These are phyloP conservation scores for Boeremia exigua DNA, from an alignment of 2,329 filamentous ascomycete species.

Conservation along the genomic window DNA sequence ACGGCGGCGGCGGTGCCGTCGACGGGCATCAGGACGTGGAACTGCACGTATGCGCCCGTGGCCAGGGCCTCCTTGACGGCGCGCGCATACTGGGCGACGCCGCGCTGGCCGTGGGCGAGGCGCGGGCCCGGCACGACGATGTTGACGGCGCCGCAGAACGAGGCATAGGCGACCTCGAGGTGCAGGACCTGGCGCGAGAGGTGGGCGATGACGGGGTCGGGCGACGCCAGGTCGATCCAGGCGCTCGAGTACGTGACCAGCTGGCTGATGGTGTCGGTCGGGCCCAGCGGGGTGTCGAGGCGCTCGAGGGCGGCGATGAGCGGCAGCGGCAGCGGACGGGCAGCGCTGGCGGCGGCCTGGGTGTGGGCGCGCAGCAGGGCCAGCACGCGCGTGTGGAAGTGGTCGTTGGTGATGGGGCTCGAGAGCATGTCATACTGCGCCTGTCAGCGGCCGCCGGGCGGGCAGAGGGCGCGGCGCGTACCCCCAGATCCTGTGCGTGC, in stretches of 20 bases:
- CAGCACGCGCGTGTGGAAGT: constrained; percentile 74
- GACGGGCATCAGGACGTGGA: constrained; percentile 85
- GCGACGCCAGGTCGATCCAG: constrained; percentile 89
- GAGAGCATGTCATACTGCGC: constrained; percentile 80
- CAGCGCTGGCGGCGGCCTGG: constrained; percentile 52
- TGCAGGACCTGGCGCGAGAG: constrained; percentile 89
- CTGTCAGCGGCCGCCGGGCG: not conserved
- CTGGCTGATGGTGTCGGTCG: constrained; percentile 71
- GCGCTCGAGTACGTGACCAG: constrained; percentile 81
- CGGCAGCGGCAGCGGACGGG: constrained; percentile 48
- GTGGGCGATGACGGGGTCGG: constrained; percentile 81
- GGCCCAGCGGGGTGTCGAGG: constrained; percentile 77
- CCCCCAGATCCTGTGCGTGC: constrained; percentile 70
- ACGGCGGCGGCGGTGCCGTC: constrained; percentile 68
- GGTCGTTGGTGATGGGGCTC: constrained; percentile 75
- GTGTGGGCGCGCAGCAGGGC: constrained; percentile 65
- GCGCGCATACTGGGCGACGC: constrained; percentile 77
- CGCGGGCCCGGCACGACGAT: constrained; percentile 82
- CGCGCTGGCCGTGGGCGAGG: constrained; percentile 63
- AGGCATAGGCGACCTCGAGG: constrained; percentile 91
- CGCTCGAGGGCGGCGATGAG: constrained; percentile 71
- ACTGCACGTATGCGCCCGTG: constrained; percentile 75
- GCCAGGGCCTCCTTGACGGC: constrained; percentile 80
- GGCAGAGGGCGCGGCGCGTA: not conserved
- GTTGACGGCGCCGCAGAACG: constrained; percentile 88